Base-by-base conservation (phyloP, 2,329 filamentous ascomycete genomes). In the Exophiala sp. region DNA sequence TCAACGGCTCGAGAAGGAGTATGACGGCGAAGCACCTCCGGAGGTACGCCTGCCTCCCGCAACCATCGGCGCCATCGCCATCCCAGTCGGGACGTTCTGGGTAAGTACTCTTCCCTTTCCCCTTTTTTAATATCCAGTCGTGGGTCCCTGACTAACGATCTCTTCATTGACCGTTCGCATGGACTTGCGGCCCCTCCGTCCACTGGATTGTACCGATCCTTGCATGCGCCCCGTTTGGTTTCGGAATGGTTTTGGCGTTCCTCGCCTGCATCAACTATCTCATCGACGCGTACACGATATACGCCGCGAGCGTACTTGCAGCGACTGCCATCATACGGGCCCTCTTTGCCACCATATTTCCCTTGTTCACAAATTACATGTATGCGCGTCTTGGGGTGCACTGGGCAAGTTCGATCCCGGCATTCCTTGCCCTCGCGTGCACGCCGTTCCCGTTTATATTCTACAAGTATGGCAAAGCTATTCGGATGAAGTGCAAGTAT, bases 11-110 rank as follows among this genome's bases (percentile, higher is more conserved):
- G 69, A 73, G 10, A 69, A 74, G 16, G 69, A 72, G 21, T 62
- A 78, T 14, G 72, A 71, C 2, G 84, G 84, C 4, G 79, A 83
- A 54, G 82, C 82, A 7, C 77, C 83, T n/a, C 82, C 83, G 0
- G 82, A 84, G 68, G 77, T 77, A 36, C 78, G 77, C 45, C 66
- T 82, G 2, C 76, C 78, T 2, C 74, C 78, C 5, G 73, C 71
- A 41, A 75, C 79, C 55, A 56, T 78, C 3, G 76, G 76, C 32
- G 74, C 72, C 49, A 69, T 80, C 29, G 69, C 69, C 16, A 72
- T 85, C 21, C 41, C 41, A 6, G 6, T 43, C 10, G 41, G 41
- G 21, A 43, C 32, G 41, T 43, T 43, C 20, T n/a, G 20, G 24
- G 24, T 29, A 29, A 29, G 24, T 29, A 8, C 4, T 4, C 5